Evolutionary conservation across 2,329 filamentous ascomycete genomes (phyloP).

Genomic region (Aspergillus clavatus): DNA sequence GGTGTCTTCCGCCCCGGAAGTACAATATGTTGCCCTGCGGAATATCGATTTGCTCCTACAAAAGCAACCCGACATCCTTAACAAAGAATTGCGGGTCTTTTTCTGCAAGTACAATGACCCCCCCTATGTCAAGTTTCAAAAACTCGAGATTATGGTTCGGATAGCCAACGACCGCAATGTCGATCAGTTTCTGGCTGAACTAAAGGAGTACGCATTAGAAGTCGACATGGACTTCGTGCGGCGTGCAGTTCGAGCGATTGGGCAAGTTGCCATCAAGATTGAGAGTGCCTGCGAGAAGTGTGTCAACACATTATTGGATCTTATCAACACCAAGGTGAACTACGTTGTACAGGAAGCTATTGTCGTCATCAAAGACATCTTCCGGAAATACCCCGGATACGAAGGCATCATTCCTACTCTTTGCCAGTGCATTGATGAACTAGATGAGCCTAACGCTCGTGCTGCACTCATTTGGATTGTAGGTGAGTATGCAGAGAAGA

Average conservation of each 20-base stretch:
- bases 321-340: constrained; percentile 97
- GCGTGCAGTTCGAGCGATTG: constrained; percentile 90
- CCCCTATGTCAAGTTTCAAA: constrained; percentile 94
- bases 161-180: constrained; percentile 97
- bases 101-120: constrained; percentile 99
- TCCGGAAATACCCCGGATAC: constrained; percentile 95
- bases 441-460: constrained; percentile 89
- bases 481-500: constrained; percentile 98
- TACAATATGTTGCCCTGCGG: constrained; percentile 92
- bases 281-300: constrained; percentile 92
- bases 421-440: constrained; percentile 92
- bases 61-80: constrained; percentile 92
- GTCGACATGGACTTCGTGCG: constrained; percentile 99
- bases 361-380: constrained; percentile 98
- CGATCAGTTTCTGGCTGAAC: constrained; percentile 85
- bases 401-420: constrained; percentile 96
- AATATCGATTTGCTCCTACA: constrained; percentile 96
- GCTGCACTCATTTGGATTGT: constrained; percentile 97
- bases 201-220: constrained; percentile 96
- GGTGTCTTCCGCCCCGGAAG: constrained; percentile 90
- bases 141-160: constrained; percentile 97
- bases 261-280: constrained; percentile 98
- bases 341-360: constrained; percentile 98
- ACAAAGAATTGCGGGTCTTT: constrained; percentile 95
- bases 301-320: constrained; percentile 84